Percentiles rank a stretch among this genome's conserved stretches.
phyloP scores from a whole-genome alignment of 805 yeast genomes.

The Lipomyces starkeyi region DNA sequence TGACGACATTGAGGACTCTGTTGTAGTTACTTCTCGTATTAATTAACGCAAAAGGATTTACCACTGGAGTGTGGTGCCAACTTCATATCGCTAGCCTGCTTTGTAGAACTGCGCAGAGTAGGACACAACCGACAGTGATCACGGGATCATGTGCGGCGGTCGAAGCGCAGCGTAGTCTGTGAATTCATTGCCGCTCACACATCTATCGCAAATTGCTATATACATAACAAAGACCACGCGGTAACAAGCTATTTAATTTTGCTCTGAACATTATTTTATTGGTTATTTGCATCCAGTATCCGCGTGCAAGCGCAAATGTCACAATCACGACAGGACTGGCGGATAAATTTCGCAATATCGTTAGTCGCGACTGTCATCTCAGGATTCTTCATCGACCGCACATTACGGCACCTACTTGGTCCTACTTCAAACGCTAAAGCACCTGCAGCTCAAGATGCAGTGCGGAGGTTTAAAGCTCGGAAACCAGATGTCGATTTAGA shows the following conservation, averaged over 20 bases:
- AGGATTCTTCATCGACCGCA: slow-evolving; percentile 4
- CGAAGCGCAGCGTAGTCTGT: too few relatives aligned
- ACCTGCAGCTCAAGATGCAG: slow-evolving; percentile 48
- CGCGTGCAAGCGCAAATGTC: not conserved
- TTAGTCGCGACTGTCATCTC: not conserved
- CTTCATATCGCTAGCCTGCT: too few relatives aligned
- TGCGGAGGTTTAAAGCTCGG: slow-evolving; percentile 60
- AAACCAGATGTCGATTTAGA: slow-evolving; percentile 64
- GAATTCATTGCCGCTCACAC: too few relatives aligned
- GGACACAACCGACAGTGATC: too few relatives aligned
- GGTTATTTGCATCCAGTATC: not conserved
- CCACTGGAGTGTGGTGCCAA: too few relatives aligned
- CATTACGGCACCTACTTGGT: not conserved
- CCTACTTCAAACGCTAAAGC: not conserved
- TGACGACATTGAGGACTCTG: not conserved
- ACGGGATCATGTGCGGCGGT: too few relatives aligned
- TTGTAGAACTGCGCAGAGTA: too few relatives aligned
- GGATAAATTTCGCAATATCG: not conserved
- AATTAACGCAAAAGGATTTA: not conserved
- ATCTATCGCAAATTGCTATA: too few relatives aligned
- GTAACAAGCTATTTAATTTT: not conserved
- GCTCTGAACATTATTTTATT: not conserved
- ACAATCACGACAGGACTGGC: not conserved
- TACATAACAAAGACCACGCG: too few relatives aligned
- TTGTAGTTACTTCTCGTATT: not conserved